Base-by-base conservation (phyloP, 106 monocot genomes). In the Apostasia ramifera region DNA sequence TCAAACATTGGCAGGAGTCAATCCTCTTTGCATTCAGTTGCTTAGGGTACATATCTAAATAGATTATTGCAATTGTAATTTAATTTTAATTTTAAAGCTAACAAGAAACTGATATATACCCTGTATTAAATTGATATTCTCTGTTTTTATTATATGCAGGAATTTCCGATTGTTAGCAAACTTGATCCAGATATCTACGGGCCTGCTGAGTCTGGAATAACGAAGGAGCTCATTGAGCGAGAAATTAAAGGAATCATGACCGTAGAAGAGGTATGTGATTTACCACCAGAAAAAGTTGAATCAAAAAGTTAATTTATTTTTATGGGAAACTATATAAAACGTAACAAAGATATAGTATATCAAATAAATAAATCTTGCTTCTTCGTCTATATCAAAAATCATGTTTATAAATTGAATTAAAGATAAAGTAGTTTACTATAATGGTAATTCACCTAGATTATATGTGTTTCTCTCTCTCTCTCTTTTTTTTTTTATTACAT, bases 101-200 rank as follows among this genome's bases (percentile, higher is more conserved):
- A 67, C 46, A 12, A 47, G 6, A 5, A 67, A 15, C n/a, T 13
- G n/a, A 46, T 46, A 5, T 59, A 37, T 42, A 3, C 41, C 40
- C 6, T 61, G 10, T 40, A 40, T 4, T 8, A 5, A 4, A 42
- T 41, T 61, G 5, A 41, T 42, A 2, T 61, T 4, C 37, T 1
- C 55, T 8, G 14, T 46, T 40, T 40, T 62, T 6, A 7, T 6
- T 5, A 3, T 1, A 11, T 77, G 59, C 79, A 93, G 93, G 82
- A 84, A 71, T 81, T 94, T 40, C 93, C 93, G 6, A 41, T 84
- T 2, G 71, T 66, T 1, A 94, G 93, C 84, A 90, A 90, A 53
- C 80, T 94, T 3, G 90, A 94, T 69, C 90, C 89, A 5, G 12
- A 45, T 1, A 70, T 90, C 26, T 90, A 94, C 69, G 89, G 93